These are phyloP conservation scores for Niebla homalea DNA, from an alignment of 495 filamentous ascomycete species.

Conservation along the genomic window DNA sequence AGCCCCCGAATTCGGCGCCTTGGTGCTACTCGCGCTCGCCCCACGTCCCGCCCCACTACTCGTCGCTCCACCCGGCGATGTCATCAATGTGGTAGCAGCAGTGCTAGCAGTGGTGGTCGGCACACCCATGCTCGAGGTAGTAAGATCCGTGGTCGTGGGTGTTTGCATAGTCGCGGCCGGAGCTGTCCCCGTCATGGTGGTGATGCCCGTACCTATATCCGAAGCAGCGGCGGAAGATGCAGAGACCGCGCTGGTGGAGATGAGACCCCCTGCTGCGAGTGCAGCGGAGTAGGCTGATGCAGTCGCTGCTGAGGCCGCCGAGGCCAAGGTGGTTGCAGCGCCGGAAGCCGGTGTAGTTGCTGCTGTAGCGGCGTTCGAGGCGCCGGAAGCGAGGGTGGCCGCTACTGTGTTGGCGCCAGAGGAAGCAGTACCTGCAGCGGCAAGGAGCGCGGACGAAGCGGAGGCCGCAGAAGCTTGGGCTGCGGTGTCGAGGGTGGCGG, in stretches of 20 bases:
- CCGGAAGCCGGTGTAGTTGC: not conserved
- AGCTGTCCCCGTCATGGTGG: not conserved
- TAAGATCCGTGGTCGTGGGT: not conserved
- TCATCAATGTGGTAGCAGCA: not conserved
- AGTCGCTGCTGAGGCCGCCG: conserved; percentile 1
- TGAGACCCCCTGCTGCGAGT: conserved; percentile 1
- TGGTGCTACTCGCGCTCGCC: conserved; percentile 4
- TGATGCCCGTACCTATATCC: not conserved
- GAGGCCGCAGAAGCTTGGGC: not conserved
- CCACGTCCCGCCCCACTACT: not conserved
- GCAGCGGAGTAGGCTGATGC: not conserved
- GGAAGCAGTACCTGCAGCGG: not conserved
- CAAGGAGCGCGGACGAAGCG: not conserved
- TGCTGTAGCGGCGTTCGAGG: not conserved
- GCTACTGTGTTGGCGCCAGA: not conserved
- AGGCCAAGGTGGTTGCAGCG: conserved; percentile 1
- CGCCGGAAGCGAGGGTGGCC: not conserved
- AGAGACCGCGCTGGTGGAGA: conserved; percentile 3
- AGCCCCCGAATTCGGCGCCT: not conserved
- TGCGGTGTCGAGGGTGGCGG: not conserved
- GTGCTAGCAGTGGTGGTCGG: not conserved
- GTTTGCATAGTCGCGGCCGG: not conserved
- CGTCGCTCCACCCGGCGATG: not conserved
- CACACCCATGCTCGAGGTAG: not conserved
- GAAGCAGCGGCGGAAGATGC: conserved; percentile 3